These are phyloP conservation scores for Phytophthora europaea DNA, from an alignment of 352 stramenopile genomes.

Conservation along the genomic window DNA sequence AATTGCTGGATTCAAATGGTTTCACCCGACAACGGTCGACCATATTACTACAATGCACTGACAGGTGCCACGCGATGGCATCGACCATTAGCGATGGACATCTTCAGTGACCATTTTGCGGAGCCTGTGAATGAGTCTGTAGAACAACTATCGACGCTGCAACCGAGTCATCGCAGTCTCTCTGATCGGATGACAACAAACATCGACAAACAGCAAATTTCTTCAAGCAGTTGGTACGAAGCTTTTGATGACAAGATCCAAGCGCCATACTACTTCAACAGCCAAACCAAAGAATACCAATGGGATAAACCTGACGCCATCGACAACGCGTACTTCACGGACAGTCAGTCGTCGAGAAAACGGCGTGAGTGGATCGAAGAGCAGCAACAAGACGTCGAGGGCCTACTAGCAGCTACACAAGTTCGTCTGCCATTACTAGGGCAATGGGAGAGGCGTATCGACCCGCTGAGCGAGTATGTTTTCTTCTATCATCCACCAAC, in stretches of 20 bases:
- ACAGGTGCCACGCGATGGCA: constrained; percentile 73
- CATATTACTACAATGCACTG: constrained; percentile 89
- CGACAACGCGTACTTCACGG: constrained; percentile 47
- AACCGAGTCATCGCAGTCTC: background rate
- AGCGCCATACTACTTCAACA: constrained; percentile 83
- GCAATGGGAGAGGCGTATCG: constrained; percentile 74
- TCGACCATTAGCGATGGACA: constrained; percentile 76
- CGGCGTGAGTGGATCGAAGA: constrained; percentile 61
- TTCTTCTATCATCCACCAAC: constrained; percentile 78
- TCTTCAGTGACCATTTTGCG: constrained; percentile 74
- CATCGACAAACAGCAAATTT: background rate
- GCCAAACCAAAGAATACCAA: constrained; percentile 74
- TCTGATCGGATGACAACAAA: constrained; percentile 6
- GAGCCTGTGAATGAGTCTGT: constrained; percentile 36
- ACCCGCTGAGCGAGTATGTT: constrained; percentile 65
- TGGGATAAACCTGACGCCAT: constrained; percentile 68
- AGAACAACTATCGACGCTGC: background rate
- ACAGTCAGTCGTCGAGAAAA: constrained; percentile 52
- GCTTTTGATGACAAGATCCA: constrained; percentile 78
- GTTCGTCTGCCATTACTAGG: constrained; percentile 44
- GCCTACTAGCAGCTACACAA: constrained; percentile 44
- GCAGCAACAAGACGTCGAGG: constrained; percentile 48
- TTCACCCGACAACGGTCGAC: constrained; percentile 33
- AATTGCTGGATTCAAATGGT: constrained; percentile 84
- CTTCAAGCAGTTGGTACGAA: constrained; percentile 71